Base-by-base conservation (phyloP, 164 flowering plant species). In the Tetracentron sinense region DNA sequence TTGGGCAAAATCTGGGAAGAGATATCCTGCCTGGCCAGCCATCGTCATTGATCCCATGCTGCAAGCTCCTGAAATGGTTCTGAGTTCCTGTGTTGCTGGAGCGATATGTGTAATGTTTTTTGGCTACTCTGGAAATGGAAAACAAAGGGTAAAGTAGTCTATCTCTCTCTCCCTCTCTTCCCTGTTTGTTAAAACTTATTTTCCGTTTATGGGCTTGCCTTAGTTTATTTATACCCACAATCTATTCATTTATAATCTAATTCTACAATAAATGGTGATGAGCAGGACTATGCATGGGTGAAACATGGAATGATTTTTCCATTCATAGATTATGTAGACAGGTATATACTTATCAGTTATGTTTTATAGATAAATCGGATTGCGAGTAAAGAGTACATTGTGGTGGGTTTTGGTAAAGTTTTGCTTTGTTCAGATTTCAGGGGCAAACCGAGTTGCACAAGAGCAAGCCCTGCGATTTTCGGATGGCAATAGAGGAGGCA, bases 221-320 rank as follows among this genome's bases (percentile, higher is more conserved):
- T 66, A 14, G 47, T 50, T 33, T 57, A 28, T 38, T 57, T 12
- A 8, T 38, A 10, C 44, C 27, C 21, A 20, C 4, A 49, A 42
- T 48, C 1, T 55, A 50, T 44, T 23, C 17, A 50, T 62, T 61
- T 60, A 54, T 42, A 60, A n/a, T 28, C n/a, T 42, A 42, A 19
- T 23, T 30, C 33, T 63, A 49, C 35, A n/a, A 47, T 42, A 11
- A 51, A 25, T 66, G 26, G 50, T 69, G 56, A 31, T 74, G 68
- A 60, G 52, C 90, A 95, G 99, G 99, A 92, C 65, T 88, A 88
- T 79, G 96, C 97, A 22, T 95, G 99, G 99, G 86, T 90, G 42
- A 85, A 75, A 67, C 72, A 74, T 6, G 97, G 87, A 42, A 83
- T 78, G 91, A 79, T 92, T 33, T 87, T 84, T 74, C 90, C 96